Conservation (phyloP, 176 grass and related monocot genomes). For the Cenchrus purpureus region DNA sequence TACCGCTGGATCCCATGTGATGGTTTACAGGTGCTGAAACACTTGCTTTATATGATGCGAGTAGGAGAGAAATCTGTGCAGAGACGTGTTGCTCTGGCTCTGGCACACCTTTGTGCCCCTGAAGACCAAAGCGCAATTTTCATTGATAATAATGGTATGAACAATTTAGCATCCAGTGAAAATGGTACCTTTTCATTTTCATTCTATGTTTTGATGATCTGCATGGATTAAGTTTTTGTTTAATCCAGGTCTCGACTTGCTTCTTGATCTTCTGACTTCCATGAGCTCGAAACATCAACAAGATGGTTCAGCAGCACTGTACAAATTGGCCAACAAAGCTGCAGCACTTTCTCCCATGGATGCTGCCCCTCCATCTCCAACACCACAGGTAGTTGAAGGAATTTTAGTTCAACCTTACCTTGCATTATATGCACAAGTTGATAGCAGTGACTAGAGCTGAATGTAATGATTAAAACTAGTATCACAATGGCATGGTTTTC, state of each 20-base stretch:
- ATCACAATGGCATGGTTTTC: conserved; percentile 10
- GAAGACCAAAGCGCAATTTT: conserved; percentile 94
- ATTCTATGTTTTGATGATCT: not conserved
- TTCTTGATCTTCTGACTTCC: conserved; percentile 92
- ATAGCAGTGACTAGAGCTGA: conserved; percentile 15
- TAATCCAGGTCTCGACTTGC: conserved; percentile 79
- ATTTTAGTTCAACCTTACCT: not conserved
- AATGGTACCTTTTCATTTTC: conserved; percentile 30
- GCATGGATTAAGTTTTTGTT: conserved; percentile 44
- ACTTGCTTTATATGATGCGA: conserved; percentile 95
- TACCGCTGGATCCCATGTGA: conserved; percentile 27
- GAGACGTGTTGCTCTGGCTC: conserved; percentile 90
- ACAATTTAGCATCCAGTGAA: conserved; percentile 8
- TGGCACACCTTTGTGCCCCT: conserved; percentile 92
- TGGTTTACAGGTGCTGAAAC: conserved; percentile 80
- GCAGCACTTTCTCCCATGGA: conserved; percentile 90
- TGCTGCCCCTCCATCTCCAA: conserved; percentile 93
- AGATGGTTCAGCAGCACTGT: conserved; percentile 89
- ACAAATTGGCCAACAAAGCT: conserved; percentile 97
- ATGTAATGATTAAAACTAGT: conserved; percentile 22
- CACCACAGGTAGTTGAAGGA: conserved; percentile 69
- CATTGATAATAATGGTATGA: conserved; percentile 92
- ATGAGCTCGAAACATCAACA: conserved; percentile 81
- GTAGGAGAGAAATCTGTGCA: conserved; percentile 89
- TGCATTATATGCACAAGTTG: conserved; percentile 14